Conservation (phyloP, 495 filamentous ascomycete genomes). For the Astrothelium macrocarpum region DNA sequence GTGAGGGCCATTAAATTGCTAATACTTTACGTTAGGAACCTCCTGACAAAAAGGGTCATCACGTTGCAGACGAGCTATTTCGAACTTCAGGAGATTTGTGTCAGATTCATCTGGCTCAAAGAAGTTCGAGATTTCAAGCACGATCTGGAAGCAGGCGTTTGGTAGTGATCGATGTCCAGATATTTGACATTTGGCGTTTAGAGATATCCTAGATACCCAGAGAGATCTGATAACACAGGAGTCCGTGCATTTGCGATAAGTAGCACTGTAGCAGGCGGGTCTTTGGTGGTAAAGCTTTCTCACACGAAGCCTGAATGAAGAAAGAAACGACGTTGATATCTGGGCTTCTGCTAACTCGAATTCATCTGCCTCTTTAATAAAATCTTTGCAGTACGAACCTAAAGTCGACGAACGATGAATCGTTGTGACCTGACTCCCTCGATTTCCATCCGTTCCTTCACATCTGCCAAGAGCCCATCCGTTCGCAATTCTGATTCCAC, state of each 20-base stretch:
- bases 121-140: slow-evolving; percentile 27
- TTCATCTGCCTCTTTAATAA: no score
- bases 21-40: slow-evolving; percentile 32
- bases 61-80: slow-evolving; percentile 30
- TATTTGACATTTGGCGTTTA: not conserved
- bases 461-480: not conserved
- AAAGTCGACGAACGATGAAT: not conserved
- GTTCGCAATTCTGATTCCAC: slow-evolving; percentile 26
- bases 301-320: not conserved
- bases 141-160: not conserved
- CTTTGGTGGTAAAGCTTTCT: not conserved
- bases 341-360: no score
- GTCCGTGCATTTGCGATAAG: not conserved
- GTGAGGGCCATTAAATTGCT: slow-evolving; percentile 30
- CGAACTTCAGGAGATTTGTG: slow-evolving; percentile 36
- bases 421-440: not conserved
- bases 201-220: not conserved
- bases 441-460: not conserved
- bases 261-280: no score
- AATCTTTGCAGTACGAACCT: no score
- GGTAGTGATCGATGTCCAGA: not conserved
- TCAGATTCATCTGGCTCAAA: slow-evolving; percentile 29
- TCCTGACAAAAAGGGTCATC: slow-evolving; percentile 27
- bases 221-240: no score
- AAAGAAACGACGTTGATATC: not conserved